phyloP scores from a whole-genome alignment of 2,329 filamentous ascomycete genomes.

The Fusarium domesticum region DNA sequence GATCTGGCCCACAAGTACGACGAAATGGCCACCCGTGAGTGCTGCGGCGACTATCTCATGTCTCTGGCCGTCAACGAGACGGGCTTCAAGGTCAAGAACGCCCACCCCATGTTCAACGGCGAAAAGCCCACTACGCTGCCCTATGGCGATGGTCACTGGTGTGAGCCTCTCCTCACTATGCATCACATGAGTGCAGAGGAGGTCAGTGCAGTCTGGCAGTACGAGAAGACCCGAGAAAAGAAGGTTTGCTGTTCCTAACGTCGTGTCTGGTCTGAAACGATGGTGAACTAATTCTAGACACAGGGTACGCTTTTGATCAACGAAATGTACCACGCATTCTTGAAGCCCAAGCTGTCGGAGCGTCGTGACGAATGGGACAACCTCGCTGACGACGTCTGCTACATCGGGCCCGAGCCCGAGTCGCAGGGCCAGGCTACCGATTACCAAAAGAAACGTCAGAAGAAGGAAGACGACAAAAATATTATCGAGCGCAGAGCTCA shows the following conservation, averaged over 20 bases:
- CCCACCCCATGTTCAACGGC: conserved; percentile 54
- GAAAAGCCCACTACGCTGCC: conserved; percentile 52
- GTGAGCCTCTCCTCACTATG: conserved; percentile 56
- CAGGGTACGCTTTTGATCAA: conserved; percentile 45
- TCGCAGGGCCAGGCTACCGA: conserved; percentile 35
- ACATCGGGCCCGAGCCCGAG: conserved; percentile 38
- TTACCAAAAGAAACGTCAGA: conserved; percentile 35
- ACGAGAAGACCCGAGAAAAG: conserved; percentile 47
- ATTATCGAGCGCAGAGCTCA: conserved; percentile 45
- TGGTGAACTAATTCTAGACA: conserved; percentile 9
- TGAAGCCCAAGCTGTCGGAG: conserved; percentile 42
- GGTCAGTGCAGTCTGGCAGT: conserved; percentile 51
- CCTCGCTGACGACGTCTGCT: conserved; percentile 47
- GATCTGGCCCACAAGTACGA: conserved; percentile 48
- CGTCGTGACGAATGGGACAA: conserved; percentile 52
- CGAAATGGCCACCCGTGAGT: conserved; percentile 40
- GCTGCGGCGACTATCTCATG: conserved; percentile 53
- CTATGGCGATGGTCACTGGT: conserved; percentile 50
- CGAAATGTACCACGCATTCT: conserved; percentile 50
- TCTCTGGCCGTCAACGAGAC: conserved; percentile 47
- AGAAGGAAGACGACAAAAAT: conserved; percentile 39
- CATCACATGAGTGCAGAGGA: conserved; percentile 54
- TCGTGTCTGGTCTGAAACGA: too few species aligned
- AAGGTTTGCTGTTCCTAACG: conserved; percentile 33
- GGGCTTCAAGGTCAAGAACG: conserved; percentile 41